Percentiles rank a stretch among this genome's conserved stretches.
Evolutionary conservation across 352 stramenopile species (phyloP).

Genomic region (Phytophthora crassamura): DNA sequence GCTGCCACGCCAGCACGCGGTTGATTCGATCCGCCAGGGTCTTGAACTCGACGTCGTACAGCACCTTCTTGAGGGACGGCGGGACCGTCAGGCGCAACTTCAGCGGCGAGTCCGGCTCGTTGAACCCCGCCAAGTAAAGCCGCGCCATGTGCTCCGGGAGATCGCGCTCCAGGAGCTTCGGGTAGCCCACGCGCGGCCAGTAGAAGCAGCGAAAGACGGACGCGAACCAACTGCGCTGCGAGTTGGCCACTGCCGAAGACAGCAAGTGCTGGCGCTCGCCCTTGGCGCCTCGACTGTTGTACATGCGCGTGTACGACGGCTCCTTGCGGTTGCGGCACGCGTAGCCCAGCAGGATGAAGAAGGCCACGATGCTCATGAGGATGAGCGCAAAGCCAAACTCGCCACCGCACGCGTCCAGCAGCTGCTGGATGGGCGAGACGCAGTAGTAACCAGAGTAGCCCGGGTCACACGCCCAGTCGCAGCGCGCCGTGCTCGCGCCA

Average conservation of each 20-base stretch:
- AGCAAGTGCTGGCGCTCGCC: slow-evolving; percentile 73
- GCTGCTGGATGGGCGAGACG: slow-evolving; percentile 76
- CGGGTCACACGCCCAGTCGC: slow-evolving; percentile 78
- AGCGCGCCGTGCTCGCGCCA: slow-evolving; percentile 56
- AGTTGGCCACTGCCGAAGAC: slow-evolving; percentile 62
- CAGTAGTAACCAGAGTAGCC: slow-evolving; percentile 79
- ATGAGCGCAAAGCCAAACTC: slow-evolving; percentile 76
- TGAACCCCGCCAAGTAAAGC: slow-evolving; percentile 74
- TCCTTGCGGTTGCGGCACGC: slow-evolving; percentile 77
- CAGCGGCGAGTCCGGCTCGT: slow-evolving; percentile 68
- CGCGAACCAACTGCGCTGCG: slow-evolving; percentile 61
- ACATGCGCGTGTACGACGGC: slow-evolving; percentile 60
- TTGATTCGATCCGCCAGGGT: slow-evolving; percentile 75
- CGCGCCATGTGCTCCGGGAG: slow-evolving; percentile 83
- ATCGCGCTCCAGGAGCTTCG: slow-evolving; percentile 82
- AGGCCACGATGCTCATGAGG: slow-evolving; percentile 66
- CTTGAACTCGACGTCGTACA: slow-evolving; percentile 76
- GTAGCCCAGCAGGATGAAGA: slow-evolving; percentile 80
- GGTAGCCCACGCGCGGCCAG: slow-evolving; percentile 78
- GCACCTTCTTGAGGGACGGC: slow-evolving; percentile 57
- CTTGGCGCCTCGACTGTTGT: slow-evolving; percentile 52
- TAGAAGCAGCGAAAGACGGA: slow-evolving; percentile 71
- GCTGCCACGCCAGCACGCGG: slow-evolving; percentile 58
- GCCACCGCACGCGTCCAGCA: slow-evolving; percentile 80
- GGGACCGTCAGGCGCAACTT: slow-evolving; percentile 69